Base-by-base conservation (phyloP, 75 land plant species). In the Sequoiadendron giganteum region DNA sequence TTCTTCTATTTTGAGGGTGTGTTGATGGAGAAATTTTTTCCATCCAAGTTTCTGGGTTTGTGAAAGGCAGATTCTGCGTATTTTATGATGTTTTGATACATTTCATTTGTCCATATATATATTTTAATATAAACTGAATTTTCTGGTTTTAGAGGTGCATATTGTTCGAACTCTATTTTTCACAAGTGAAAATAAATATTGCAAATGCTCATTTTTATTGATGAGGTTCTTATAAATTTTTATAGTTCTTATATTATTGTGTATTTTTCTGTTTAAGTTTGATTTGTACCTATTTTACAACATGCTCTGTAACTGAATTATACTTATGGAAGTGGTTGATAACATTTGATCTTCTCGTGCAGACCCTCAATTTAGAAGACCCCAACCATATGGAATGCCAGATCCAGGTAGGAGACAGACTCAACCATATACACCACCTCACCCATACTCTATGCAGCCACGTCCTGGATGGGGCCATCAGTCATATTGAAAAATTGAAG, bases 391-490 rank as follows among this genome's bases (percentile, higher is more conserved):
- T 82, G 84, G 84, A 13, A 43, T 82, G 1, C 48, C 84, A 82
- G 84, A 82, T 19, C 84, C 84, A 42, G 84, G 84, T 30, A 82
- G 49, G 48, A 30, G 18, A 82, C 84, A 82, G 21, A 19, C 39
- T 82, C 42, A 10, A 19, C 21, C 45, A 82, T 82, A 45, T 34
- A 10, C 48, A 30, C 84, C 84, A 82, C 48, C 84, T 42, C 47
- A 25, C 6, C 48, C n/a, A 5, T 43, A 82, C 48, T 82, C 48
- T 42, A 82, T 82, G 84, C 48, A 8, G 32, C 84, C 84, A 19
- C 84, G 48, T n/a, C 45, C 84, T 28, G 48, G 84, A 40, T 82
- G 84, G 84, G 84, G 84, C 45, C 48, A 82, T 28, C 10, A 40
- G 38, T 49, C 28, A 30, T 82, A 82, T 42, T 82, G 82, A 79